These are phyloP conservation scores for Xylaria sp. DNA, from an alignment of 2,329 filamentous ascomycete genomes.

Conservation along the genomic window DNA sequence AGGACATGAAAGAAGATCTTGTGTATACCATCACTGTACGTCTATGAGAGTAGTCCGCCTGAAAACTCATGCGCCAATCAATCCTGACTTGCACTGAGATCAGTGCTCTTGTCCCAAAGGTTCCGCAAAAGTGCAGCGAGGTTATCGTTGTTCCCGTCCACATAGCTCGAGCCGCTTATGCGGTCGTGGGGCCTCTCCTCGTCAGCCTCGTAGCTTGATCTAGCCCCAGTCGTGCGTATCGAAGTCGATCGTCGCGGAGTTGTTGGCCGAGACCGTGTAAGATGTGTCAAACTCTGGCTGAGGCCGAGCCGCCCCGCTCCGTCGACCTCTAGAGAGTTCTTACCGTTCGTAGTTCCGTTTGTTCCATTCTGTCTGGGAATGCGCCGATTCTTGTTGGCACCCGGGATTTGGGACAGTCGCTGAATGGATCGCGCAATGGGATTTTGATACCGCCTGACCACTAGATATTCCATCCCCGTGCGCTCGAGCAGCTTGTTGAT, in stretches of 20 bases:
- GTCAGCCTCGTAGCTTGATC: slow-evolving; percentile 60
- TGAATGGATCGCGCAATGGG: slow-evolving; percentile 72
- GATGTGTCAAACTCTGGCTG: slow-evolving; percentile 55
- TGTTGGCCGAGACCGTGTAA: slow-evolving; percentile 46
- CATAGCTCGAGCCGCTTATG: slow-evolving; percentile 62
- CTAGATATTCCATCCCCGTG: slow-evolving; percentile 78
- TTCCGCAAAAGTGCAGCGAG: slow-evolving; percentile 49
- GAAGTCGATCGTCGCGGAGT: slow-evolving; percentile 53
- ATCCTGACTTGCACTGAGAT: slow-evolving; percentile 31
- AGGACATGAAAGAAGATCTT: slow-evolving; percentile 1
- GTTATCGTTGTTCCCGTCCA: slow-evolving; percentile 62
- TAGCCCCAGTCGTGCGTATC: slow-evolving; percentile 53
- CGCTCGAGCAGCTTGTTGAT: slow-evolving; percentile 74
- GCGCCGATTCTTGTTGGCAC: slow-evolving; percentile 60
- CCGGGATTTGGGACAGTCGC: slow-evolving; percentile 64
- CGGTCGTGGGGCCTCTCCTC: slow-evolving; percentile 56
- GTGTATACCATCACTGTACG: slow-evolving; percentile 22
- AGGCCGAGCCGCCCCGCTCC: slow-evolving; percentile 50
- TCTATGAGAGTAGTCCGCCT: slow-evolving; percentile 5
- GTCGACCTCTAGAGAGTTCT: slow-evolving; percentile 43
- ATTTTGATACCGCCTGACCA: slow-evolving; percentile 77
- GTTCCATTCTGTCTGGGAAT: slow-evolving; percentile 56
- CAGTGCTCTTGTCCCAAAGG: slow-evolving; percentile 36
- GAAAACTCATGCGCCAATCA: slow-evolving; percentile 10
- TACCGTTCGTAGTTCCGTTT: slow-evolving; percentile 51